Evolutionary conservation across 78 protist genomes (phyloP).

Genomic region (Dictyostelium intermedium): DNA sequence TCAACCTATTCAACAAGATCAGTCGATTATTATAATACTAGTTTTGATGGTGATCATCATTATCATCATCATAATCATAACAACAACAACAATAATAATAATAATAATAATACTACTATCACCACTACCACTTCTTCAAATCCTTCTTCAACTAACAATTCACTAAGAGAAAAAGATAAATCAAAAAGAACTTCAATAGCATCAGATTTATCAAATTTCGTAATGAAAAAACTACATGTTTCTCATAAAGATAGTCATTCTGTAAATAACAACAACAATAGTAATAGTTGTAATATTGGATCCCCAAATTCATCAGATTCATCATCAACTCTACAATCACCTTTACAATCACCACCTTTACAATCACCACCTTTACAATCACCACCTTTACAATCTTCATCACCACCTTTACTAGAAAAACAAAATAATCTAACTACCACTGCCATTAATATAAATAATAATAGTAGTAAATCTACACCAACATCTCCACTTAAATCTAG

Average conservation of each 20-base stretch:
- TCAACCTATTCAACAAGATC: conserved; percentile 2
- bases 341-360: neutral
- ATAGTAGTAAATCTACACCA: neutral
- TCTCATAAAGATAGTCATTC: neutral
- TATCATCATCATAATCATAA: neutral
- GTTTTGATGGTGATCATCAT: neutral
- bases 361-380: neutral
- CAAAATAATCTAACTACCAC: neutral
- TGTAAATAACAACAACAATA: neutral
- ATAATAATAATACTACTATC: too few relatives aligned
- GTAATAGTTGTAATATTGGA: neutral
- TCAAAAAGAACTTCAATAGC: neutral
- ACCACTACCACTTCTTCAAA: neutral
- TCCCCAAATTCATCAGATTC: neutral
- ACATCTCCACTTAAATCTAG: neutral
- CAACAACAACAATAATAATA: too few relatives aligned
- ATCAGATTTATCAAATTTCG: neutral
- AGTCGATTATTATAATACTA: neutral
- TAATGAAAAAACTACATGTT: neutral
- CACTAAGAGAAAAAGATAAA: neutral
- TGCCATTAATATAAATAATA: neutral
- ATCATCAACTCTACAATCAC: neutral
- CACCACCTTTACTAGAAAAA: neutral
- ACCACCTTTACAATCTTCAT: neutral
- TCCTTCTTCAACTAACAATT: neutral